Percentiles rank a stretch among this genome's conserved stretches.
These are phyloP conservation scores for Penicillium dipodomyicola DNA, from an alignment of 495 filamentous ascomycete genomes.

Conservation along the genomic window DNA sequence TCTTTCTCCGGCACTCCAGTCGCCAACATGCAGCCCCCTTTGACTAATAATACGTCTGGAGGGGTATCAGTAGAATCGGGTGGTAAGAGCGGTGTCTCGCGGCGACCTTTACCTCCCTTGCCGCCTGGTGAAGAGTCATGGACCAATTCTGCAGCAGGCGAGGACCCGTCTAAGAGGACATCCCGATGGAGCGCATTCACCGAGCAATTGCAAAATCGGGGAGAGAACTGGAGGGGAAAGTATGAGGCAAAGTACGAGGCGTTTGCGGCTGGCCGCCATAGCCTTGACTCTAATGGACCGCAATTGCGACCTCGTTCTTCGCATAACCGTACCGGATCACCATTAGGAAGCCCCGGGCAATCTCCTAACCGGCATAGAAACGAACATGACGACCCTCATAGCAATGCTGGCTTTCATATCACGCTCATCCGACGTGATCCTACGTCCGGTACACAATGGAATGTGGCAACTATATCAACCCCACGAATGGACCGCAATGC, in stretches of 20 bases:
- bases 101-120: constrained; percentile 33
- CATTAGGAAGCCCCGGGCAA: constrained; percentile 30
- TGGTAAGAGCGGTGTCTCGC: constrained; percentile 10
- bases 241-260: constrained; percentile 26
- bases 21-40: constrained; percentile 9
- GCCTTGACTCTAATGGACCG: constrained; percentile 36
- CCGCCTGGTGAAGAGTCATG: constrained; percentile 29
- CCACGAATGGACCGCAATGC: constrained; percentile 32
- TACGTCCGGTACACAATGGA: constrained; percentile 77
- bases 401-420: constrained; percentile 54
- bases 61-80: background rate
- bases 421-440: constrained; percentile 89
- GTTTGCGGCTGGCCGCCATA: constrained; percentile 29
- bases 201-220: constrained; percentile 24
- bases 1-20: constrained; percentile 22
- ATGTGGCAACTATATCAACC: constrained; percentile 70
- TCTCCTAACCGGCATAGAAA: constrained; percentile 23
- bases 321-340: constrained; percentile 25
- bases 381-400: constrained; percentile 3
- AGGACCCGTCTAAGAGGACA: constrained; percentile 18
- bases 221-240: constrained; percentile 27
- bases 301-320: constrained; percentile 34
- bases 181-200: constrained; percentile 39
- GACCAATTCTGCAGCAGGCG: constrained; percentile 5
- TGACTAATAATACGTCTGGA: background rate